Base-by-base conservation (phyloP, 441 rosid genomes). In the Viola pubescens region DNA sequence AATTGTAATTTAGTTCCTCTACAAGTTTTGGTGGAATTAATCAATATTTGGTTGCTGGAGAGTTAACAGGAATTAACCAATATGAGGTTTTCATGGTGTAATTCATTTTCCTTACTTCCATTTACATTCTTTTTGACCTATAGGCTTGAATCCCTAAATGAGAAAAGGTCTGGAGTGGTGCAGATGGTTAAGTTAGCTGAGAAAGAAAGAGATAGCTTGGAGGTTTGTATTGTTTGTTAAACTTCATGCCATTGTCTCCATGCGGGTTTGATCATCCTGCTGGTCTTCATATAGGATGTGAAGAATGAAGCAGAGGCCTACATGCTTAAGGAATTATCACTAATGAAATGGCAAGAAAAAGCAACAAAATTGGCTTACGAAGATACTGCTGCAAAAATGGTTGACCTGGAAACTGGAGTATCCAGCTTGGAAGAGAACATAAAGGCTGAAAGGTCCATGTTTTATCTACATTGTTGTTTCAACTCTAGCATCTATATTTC, bases 121-220 rank as follows among this genome's bases (percentile, higher is more conserved):
- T 40, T 41, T 8, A 60, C 63, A 54, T 65, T 61, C 65, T 56
- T 62, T 60, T 57, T 67, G 56, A 11, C 66, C 56, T 51, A 19
- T 66, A 88, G 97, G 84, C 77, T 94, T 60, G 97, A 94, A 70
- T 76, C 84, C 58, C 90, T 94, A 59, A 86, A 82, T 59, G 98
- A 89, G 59, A 86, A 82, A 74, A 84, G 98, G 63, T 83, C 96
- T 51, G 89, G 97, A 69, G 97, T 94, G 63, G 98, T 94, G 59
- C 98, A 89, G 71, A 85, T 94, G 96, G 98, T 94, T 71, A 94
- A 94, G 75, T 59, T 94, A 70, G 92, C 96, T 4, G 98, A 94
- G 75, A 94, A 89, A 76, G 98, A 94, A 78, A 83, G 95, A 75
- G 96, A 94, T 59, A 67, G 77, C 74, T 80, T 94, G 81, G 97